Conservation (phyloP, 2,329 filamentous ascomycete species). For the Colletotrichum tamarilloi region DNA sequence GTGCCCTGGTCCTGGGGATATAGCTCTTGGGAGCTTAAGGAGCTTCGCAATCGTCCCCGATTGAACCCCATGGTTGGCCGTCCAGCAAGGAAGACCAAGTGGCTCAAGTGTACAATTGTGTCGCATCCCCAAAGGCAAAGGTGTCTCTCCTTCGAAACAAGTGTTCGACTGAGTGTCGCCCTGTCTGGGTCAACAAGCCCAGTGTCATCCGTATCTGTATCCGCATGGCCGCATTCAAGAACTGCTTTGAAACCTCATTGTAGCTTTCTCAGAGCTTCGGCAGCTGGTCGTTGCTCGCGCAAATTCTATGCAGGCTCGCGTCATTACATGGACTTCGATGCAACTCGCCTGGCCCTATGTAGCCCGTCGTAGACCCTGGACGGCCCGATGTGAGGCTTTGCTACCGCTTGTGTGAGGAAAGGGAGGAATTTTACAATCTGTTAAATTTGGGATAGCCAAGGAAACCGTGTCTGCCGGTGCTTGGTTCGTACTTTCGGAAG, state of each 20-base stretch:
- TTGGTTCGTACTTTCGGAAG: background rate
- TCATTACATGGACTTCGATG: constrained; percentile 11
- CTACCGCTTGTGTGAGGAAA: background rate
- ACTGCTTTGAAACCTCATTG: background rate
- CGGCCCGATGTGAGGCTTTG: background rate
- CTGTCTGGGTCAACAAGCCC: background rate
- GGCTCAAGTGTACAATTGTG: background rate
- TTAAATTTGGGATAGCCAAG: background rate
- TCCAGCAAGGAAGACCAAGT: background rate
- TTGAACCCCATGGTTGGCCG: constrained; percentile 7
- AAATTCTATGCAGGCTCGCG: constrained; percentile 23
- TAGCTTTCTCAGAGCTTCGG: background rate
- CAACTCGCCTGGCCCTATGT: constrained; percentile 9
- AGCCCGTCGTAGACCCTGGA: background rate
- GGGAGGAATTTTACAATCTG: background rate
- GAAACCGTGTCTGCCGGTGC: background rate
- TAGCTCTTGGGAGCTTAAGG: too few species aligned
- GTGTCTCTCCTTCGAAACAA: background rate
- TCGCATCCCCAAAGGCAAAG: constrained; percentile 6
- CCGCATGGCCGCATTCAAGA: background rate
- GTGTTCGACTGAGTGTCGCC: background rate
- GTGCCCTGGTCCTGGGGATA: constrained; percentile 8
- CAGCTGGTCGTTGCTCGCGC: constrained; percentile 1
- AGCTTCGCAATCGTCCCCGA: constrained; percentile 2
- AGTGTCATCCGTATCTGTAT: too few species aligned